Evolutionary conservation across 2,329 filamentous ascomycete species (phyloP), one percentile per base, ranked within the genome.

Genomic region (Arthrinium puccinioides): DNA sequence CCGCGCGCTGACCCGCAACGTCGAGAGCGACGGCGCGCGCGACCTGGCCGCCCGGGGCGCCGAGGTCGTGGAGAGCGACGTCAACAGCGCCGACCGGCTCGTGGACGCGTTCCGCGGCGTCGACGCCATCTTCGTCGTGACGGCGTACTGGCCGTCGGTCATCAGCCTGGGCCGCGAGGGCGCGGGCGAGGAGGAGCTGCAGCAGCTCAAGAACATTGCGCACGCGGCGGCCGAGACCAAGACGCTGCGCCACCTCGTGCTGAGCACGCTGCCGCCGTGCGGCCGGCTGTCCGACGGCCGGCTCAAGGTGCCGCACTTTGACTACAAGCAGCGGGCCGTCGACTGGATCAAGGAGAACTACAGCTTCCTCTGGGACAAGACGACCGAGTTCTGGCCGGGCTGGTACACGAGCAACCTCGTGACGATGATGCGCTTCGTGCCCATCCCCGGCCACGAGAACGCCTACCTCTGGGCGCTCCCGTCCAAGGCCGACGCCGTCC

Each of bases 81-180:
- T 52, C 11, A 42, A 47, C 19, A 36, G 45, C 9, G 32, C 39
- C 3, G 31, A 18, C 2, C 37, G 47, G 1, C 43, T 57, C 3
- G 11, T 7, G 4, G 23, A 37, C 2, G 54, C 54, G 3, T 48
- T 57, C 16, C 16, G 42, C 9, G 51, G 48, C 19, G 45, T 47
- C 19, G n/a, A 44, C 4, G 50, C 48, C 14, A 42, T 60, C 32
- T 59, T 55, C 23, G 45, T 44, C 2, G 49, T 57, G 7, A 60
- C 46, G 15, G 50, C 57, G 43, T 57, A 49, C 36, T 54, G 47
- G 46, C 44, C 31, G 31, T 46, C 45, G 10, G 40, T 52, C 27
- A 10, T 26, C 19, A 16, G 29, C 14, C 38, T 37, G 9, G 38
- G 36, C 15, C 21, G 25, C 14, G 39, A 41, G 33, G 29, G 37